A percentile compares a stretch with the other conserved stretches of the same genome.
Conservation (phyloP, 352 stramenopile genomes). For the Globisporangium megalacanthum region DNA sequence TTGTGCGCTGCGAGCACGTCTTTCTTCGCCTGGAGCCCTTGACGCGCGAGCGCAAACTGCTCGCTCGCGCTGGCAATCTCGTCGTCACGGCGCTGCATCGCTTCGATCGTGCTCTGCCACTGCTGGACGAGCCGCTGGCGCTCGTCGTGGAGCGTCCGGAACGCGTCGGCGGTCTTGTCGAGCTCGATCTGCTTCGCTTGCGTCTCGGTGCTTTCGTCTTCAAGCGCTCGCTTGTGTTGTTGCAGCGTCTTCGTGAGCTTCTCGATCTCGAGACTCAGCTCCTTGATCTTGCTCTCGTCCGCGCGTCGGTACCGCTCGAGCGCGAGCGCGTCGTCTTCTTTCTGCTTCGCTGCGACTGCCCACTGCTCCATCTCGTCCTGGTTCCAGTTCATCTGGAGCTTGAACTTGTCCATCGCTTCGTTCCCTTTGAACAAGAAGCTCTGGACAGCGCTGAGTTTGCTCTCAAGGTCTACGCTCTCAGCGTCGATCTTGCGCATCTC, state of each 20-base stretch:
- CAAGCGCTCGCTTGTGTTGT: slow-evolving; percentile 67
- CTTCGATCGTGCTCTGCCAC: slow-evolving; percentile 93
- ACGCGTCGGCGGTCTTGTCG: slow-evolving; percentile 93
- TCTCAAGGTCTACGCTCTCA: slow-evolving; percentile 71
- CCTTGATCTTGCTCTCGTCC: slow-evolving; percentile 95
- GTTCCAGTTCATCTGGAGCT: slow-evolving; percentile 97
- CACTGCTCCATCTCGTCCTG: slow-evolving; percentile 98
- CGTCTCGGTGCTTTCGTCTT: slow-evolving; percentile 89
- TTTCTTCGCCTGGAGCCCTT: slow-evolving; percentile 52
- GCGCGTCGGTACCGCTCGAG: slow-evolving; percentile 91
- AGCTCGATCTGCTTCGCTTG: slow-evolving; percentile 95
- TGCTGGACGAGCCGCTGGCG: slow-evolving; percentile 91
- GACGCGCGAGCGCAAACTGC: slow-evolving; percentile 72
- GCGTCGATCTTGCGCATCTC: slow-evolving; percentile 69
- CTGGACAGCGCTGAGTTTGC: slow-evolving; percentile 86
- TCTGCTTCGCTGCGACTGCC: slow-evolving; percentile 92
- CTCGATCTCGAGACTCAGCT: slow-evolving; percentile 91
- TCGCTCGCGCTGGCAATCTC: slow-evolving; percentile 91
- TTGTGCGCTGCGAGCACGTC: slow-evolving; percentile 71
- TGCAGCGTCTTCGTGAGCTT: slow-evolving; percentile 88
- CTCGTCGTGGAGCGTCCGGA: slow-evolving; percentile 91
- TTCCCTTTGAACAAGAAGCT: slow-evolving; percentile 91
- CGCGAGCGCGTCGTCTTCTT: slow-evolving; percentile 93
- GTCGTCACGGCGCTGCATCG: slow-evolving; percentile 89
- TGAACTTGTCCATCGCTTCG: slow-evolving; percentile 94